Evolutionary conservation across 2,329 filamentous ascomycete species (phyloP).

Genomic region (Diaporthe sp.): DNA sequence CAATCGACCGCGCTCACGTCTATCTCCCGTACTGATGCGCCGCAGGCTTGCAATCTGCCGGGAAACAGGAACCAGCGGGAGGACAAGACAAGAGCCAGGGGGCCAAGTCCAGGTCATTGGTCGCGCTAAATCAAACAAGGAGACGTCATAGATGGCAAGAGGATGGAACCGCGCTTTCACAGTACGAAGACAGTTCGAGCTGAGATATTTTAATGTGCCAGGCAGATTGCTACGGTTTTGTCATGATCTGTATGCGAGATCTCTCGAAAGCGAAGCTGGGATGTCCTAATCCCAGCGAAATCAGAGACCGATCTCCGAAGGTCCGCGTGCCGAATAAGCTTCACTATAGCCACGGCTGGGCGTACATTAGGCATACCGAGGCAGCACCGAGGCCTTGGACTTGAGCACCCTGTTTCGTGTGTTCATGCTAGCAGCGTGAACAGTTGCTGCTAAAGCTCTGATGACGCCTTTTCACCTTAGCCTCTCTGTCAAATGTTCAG

Average conservation of each 20-base stretch:
- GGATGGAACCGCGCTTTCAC: background rate
- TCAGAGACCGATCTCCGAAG: conserved; percentile 12
- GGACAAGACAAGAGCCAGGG: background rate
- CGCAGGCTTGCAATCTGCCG: background rate
- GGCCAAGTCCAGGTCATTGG: background rate
- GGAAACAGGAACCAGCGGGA: background rate
- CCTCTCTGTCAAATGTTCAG: background rate
- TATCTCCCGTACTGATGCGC: background rate
- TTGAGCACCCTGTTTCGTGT: background rate
- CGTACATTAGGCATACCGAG: background rate
- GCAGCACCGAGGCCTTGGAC: conserved; percentile 5
- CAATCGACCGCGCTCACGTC: background rate
- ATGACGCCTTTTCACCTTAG: conserved; percentile 18
- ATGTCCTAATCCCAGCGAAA: no score
- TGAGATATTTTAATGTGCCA: background rate
- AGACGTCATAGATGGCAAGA: background rate
- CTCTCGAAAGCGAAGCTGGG: no score
- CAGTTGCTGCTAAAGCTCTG: background rate
- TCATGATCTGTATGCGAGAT: background rate
- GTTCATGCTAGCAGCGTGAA: background rate
- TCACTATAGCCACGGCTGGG: background rate
- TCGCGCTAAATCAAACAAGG: background rate
- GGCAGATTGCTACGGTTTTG: no score
- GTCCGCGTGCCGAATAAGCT: background rate
- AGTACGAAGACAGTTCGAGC: background rate